Evolutionary conservation across 345 rosid species (phyloP).

Genomic region (Syzygium grande): DNA sequence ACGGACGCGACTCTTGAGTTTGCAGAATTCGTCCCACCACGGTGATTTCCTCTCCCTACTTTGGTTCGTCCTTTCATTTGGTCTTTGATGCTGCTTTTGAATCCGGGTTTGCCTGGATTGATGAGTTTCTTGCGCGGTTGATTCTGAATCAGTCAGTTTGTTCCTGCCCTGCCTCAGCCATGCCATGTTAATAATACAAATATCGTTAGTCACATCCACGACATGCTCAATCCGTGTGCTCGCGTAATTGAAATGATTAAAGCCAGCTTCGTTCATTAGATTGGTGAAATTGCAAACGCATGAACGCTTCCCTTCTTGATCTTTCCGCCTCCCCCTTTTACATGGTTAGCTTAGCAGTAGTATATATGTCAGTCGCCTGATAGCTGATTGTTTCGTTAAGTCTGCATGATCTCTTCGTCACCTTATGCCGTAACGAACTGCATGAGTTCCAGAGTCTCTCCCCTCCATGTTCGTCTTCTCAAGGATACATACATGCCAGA

Average conservation of each 20-base stretch:
- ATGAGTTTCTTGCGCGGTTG: neutral
- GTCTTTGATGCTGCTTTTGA: neutral
- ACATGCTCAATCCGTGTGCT: neutral
- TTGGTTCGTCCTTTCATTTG: neutral
- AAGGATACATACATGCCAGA: neutral
- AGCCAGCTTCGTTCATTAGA: neutral
- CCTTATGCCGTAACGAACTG: neutral
- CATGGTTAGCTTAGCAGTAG: neutral
- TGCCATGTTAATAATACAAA: neutral
- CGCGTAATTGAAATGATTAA: neutral
- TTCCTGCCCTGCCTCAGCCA: neutral
- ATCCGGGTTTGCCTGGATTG: neutral
- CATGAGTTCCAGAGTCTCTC: neutral
- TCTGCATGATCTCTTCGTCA: neutral
- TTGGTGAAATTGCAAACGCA: neutral
- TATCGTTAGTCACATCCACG: neutral
- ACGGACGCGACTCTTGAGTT: neutral
- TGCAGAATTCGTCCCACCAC: neutral
- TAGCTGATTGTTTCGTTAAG: neutral
- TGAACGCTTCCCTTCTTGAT: neutral
- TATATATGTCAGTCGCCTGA: neutral
- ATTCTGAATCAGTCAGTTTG: neutral
- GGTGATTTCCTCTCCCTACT: neutral
- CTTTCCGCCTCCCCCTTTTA: neutral
- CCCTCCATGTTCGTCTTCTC: neutral